These are phyloP conservation scores for Globisporangium viniferum DNA, from an alignment of 352 stramenopile genomes.

Conservation along the genomic window DNA sequence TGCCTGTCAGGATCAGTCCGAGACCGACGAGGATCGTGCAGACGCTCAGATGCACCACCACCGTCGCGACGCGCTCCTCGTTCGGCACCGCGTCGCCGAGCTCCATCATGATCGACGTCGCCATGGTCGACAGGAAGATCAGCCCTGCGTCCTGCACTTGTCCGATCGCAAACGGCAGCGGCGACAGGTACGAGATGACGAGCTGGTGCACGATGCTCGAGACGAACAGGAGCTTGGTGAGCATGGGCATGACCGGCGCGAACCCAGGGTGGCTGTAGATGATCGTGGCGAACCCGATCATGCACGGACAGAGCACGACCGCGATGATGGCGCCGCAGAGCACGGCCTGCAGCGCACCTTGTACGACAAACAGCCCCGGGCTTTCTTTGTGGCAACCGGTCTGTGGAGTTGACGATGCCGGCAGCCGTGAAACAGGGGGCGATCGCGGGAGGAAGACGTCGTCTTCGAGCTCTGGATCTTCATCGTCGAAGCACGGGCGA, in stretches of 20 bases:
- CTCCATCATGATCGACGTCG: conserved; percentile 84
- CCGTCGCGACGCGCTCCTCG: conserved; percentile 80
- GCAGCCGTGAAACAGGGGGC: neutral
- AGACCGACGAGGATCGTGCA: conserved; percentile 89
- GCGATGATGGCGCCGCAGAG: conserved; percentile 90
- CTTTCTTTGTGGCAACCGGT: neutral
- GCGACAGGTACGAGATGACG: conserved; percentile 88
- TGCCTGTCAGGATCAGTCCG: conserved; percentile 89
- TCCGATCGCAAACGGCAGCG: conserved; percentile 94
- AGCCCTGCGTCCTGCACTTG: conserved; percentile 96
- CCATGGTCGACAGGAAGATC: conserved; percentile 96
- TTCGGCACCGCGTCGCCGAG: conserved; percentile 55
- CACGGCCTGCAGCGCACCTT: conserved; percentile 52
- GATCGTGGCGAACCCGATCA: conserved; percentile 91
- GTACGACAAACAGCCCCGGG: conserved; percentile 16
- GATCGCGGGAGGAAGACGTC: neutral
- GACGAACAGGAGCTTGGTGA: conserved; percentile 92
- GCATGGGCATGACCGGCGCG: conserved; percentile 42
- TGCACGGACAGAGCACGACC: conserved; percentile 55
- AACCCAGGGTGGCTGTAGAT: conserved; percentile 89
- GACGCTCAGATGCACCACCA: conserved; percentile 91
- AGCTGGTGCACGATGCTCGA: conserved; percentile 94
- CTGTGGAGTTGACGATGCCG: neutral
- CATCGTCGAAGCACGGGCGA: conserved; percentile 31
- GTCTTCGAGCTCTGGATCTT: neutral